Conservation (phyloP, 2,329 filamentous ascomycete species). For the Zymoseptoria brevis region DNA sequence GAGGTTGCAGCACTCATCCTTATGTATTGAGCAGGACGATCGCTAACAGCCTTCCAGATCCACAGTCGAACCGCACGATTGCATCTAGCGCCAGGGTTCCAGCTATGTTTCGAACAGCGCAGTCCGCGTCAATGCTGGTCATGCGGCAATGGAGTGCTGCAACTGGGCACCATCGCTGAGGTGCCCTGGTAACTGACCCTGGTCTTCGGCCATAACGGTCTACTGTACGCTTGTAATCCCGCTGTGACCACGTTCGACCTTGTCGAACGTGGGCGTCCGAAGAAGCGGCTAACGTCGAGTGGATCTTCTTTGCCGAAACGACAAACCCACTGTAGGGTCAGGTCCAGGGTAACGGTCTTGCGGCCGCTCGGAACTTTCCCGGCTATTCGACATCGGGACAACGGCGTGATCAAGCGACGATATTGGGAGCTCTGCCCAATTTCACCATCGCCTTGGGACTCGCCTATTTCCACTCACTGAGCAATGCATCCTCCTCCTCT, state of each 20-base stretch:
- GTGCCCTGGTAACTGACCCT: background rate
- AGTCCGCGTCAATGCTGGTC: background rate
- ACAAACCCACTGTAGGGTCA: background rate
- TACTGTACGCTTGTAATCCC: background rate
- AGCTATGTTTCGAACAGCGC: background rate
- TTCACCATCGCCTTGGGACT: background rate
- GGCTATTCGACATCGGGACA: background rate
- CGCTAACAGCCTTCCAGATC: background rate
- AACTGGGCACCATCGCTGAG: background rate
- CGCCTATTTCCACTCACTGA: background rate
- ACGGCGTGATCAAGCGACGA: background rate
- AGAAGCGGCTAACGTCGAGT: background rate
- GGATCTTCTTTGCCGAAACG: background rate
- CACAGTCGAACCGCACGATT: background rate
- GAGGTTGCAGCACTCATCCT: background rate
- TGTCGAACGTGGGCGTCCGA: background rate
- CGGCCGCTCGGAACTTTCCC: background rate
- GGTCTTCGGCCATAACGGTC: background rate
- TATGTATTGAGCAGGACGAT: background rate
- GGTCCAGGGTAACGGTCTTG: background rate
- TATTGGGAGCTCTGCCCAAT: background rate
- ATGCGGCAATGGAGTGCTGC: background rate
- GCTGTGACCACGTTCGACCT: background rate
- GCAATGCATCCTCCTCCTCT: background rate
- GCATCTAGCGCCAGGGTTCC: background rate